Percentiles rank a stretch among this genome's conserved stretches.
These are phyloP conservation scores for Lachnellula subtilissima DNA, from an alignment of 2,329 filamentous ascomycete genomes.

Conservation along the genomic window DNA sequence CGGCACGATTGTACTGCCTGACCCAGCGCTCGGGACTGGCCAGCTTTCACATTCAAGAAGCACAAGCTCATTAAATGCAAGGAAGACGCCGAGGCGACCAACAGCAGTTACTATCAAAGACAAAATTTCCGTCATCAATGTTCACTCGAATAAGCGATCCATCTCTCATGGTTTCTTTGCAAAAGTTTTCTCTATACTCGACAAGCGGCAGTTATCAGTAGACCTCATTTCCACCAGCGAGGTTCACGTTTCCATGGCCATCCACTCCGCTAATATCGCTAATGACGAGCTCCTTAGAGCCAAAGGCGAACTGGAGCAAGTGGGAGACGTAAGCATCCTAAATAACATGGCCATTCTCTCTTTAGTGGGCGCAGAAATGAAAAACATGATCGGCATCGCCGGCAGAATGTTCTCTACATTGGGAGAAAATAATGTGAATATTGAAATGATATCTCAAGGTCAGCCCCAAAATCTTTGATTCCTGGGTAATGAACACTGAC, in stretches of 20 bases:
- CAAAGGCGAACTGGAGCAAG: slow-evolving; percentile 68
- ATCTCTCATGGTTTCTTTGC: slow-evolving; percentile 96
- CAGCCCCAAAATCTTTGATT: slow-evolving; percentile 20
- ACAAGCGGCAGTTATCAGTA: slow-evolving; percentile 81
- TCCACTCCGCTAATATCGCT: slow-evolving; percentile 71
- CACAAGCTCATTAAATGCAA: slow-evolving; percentile 38
- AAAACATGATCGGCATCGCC: slow-evolving; percentile 92
- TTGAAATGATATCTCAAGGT: slow-evolving; percentile 99
- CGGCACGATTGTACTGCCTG: slow-evolving; percentile 79
- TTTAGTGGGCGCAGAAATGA: slow-evolving; percentile 91
- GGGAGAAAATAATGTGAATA: slow-evolving; percentile 89
- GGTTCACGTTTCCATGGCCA: slow-evolving; percentile 95
- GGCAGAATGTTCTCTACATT: slow-evolving; percentile 93
- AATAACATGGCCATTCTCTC: slow-evolving; percentile 93
- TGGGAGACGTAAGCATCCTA: slow-evolving; percentile 86
- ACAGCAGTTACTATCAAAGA: slow-evolving; percentile 97
- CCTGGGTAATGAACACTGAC: slow-evolving; percentile 6
- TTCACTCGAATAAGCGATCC: slow-evolving; percentile 95
- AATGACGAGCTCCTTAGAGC: slow-evolving; percentile 61
- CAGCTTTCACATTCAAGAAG: slow-evolving; percentile 46
- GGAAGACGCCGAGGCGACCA: slow-evolving; percentile 65
- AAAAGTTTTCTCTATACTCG: slow-evolving; percentile 85
- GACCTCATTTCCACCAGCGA: slow-evolving; percentile 95
- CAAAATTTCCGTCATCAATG: slow-evolving; percentile 93
- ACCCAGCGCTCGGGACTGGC: slow-evolving; percentile 51